Conservation (phyloP, 2,329 filamentous ascomycete species). For the Elsinoe ampelina region DNA sequence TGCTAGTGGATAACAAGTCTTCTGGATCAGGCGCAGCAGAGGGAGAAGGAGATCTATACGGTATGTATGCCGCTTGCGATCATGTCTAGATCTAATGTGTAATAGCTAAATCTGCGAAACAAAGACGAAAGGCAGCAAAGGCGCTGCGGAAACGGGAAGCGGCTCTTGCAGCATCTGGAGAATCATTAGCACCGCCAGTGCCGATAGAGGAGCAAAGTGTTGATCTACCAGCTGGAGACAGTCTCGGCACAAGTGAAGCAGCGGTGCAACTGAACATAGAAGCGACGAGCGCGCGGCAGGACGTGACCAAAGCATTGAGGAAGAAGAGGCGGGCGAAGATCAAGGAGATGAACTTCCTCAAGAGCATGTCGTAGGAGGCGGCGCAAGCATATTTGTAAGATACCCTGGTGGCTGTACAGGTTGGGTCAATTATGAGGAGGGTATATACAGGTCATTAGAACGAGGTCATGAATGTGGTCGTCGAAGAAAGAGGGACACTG, state of each 20-base stretch:
- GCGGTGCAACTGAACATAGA: conserved; percentile 22
- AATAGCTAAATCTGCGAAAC: conserved; percentile 74
- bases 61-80: conserved; percentile 42
- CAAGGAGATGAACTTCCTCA: conserved; percentile 80
- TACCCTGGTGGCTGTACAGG: neutral
- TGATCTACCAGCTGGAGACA: conserved; percentile 54
- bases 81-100: neutral
- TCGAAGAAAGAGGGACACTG: neutral
- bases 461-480: neutral
- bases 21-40: conserved; percentile 32
- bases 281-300: conserved; percentile 45
- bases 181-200: conserved; percentile 53
- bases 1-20: conserved; percentile 53
- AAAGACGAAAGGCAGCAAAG: conserved; percentile 61
- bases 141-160: conserved; percentile 43
- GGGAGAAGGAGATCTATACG: conserved; percentile 64
- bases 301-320: conserved; percentile 62
- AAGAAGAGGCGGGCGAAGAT: conserved; percentile 65
- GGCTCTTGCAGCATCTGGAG: conserved; percentile 23
- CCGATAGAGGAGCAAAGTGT: conserved; percentile 69
- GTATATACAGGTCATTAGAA: conserved; percentile 9
- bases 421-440: neutral
- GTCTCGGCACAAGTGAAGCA: conserved; percentile 35
- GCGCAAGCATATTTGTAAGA: neutral
- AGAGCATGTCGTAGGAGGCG: conserved; percentile 52